Evolutionary conservation across 495 filamentous ascomycete species (phyloP).

Genomic region (Penicillium atrosanguineum): DNA sequence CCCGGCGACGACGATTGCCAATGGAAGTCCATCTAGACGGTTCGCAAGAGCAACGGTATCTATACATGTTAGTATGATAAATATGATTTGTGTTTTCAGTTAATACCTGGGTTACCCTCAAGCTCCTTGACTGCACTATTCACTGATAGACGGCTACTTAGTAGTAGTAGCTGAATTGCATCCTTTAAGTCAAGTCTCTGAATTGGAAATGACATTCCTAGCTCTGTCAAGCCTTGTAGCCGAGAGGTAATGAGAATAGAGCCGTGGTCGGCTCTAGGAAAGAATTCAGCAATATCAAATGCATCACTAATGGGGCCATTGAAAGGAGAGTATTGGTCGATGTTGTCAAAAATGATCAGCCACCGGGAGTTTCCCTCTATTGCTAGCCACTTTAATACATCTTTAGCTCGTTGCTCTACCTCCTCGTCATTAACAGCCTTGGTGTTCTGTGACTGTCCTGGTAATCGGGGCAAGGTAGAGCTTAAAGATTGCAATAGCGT

Average conservation of each 20-base stretch:
- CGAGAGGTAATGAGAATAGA: conserved; percentile 43
- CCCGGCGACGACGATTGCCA: conserved; percentile 43
- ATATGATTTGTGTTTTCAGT: neutral
- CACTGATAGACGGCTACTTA: conserved; percentile 14
- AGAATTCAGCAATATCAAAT: conserved; percentile 34
- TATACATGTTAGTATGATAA: conserved; percentile 19
- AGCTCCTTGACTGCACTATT: neutral
- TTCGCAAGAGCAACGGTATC: conserved; percentile 20
- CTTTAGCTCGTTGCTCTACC: conserved; percentile 16
- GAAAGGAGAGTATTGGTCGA: conserved; percentile 31
- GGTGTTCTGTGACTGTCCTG: conserved; percentile 2
- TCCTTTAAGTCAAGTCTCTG: conserved; percentile 16
- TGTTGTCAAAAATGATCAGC: too few species aligned
- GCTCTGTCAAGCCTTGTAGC: conserved; percentile 25
- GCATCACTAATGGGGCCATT: conserved; percentile 15
- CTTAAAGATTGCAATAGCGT: conserved; percentile 25
- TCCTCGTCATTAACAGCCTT: conserved; percentile 14
- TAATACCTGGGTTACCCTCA: conserved; percentile 13
- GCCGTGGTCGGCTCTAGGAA: conserved; percentile 36
- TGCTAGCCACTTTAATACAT: conserved; percentile 26
- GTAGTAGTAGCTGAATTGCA: conserved; percentile 23
- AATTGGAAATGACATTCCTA: conserved; percentile 27
- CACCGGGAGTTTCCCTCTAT: conserved; percentile 28
- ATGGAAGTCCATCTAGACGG: conserved; percentile 39
- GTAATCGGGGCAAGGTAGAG: conserved; percentile 18